These are phyloP conservation scores for Trichoderma atrobrunneum DNA, from an alignment of 2,329 filamentous ascomycete genomes.

Conservation along the genomic window DNA sequence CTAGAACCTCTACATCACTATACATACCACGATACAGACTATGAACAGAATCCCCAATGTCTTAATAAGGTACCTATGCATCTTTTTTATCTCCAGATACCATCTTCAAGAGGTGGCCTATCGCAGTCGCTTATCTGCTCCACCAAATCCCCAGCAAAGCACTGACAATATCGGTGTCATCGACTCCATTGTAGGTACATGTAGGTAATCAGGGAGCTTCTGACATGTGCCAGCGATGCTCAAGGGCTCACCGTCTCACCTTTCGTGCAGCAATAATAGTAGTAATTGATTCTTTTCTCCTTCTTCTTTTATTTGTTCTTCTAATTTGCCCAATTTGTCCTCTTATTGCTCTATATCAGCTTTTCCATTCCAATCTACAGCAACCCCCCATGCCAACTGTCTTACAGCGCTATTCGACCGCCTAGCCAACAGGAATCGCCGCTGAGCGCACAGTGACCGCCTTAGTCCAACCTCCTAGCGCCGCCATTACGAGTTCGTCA, in stretches of 20 bases:
- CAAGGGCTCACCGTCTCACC: slow-evolving; percentile 2
- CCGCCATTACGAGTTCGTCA: neutral
- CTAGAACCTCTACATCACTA: neutral
- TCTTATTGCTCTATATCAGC: neutral
- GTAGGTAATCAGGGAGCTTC: neutral
- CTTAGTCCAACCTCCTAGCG: neutral
- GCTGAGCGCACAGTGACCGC: slow-evolving; percentile 2
- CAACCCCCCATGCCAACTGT: neutral
- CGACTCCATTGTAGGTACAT: neutral
- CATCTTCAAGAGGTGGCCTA: neutral
- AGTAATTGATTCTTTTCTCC: neutral
- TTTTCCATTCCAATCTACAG: neutral
- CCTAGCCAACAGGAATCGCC: neutral
- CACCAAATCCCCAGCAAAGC: neutral
- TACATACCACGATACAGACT: neutral
- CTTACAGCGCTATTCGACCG: neutral
- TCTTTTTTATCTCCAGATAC: neutral
- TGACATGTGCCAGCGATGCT: neutral
- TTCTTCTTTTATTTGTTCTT: neutral
- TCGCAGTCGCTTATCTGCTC: neutral
- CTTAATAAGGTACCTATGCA: neutral
- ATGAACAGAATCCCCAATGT: neutral
- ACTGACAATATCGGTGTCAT: neutral
- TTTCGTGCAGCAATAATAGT: neutral
- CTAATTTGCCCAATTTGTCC: neutral